A percentile compares a stretch with the other conserved stretches of the same genome.
phyloP scores from a whole-genome alignment of 2,329 filamentous ascomycete species.

The Capronia americana region DNA sequence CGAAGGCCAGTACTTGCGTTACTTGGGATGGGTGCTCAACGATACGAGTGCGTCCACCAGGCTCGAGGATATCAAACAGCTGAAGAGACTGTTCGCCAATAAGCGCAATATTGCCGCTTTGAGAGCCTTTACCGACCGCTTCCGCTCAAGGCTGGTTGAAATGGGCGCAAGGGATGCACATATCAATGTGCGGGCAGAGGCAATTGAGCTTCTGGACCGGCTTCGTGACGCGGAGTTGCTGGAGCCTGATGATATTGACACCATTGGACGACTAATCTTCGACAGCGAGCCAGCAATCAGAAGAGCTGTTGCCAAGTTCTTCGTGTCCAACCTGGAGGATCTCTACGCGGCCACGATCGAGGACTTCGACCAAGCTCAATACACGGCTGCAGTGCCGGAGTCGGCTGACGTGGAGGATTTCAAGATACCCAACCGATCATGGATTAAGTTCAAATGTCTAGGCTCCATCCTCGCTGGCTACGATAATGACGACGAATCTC shows the following conservation, averaged over 20 bases:
- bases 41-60: constrained; percentile 77
- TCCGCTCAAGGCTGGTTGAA: constrained; percentile 84
- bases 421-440: constrained; percentile 76
- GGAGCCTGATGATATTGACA: constrained; percentile 89
- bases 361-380: constrained; percentile 79
- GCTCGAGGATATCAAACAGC: constrained; percentile 83
- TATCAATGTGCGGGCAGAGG: constrained; percentile 75
- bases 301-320: constrained; percentile 88
- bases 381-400: constrained; percentile 74
- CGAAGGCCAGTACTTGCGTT: constrained; percentile 86
- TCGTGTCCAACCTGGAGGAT: constrained; percentile 84
- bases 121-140: constrained; percentile 91
- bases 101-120: constrained; percentile 77
- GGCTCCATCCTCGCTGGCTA: constrained; percentile 83
- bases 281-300: constrained; percentile 84
- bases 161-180: constrained; percentile 90
- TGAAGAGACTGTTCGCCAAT: constrained; percentile 78
- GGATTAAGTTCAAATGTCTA: constrained; percentile 91
- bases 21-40: constrained; percentile 93
- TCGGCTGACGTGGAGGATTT: constrained; percentile 75
- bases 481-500: constrained; percentile 68
- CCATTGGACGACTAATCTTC: constrained; percentile 85
- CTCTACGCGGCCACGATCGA: constrained; percentile 80
- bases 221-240: constrained; percentile 84
- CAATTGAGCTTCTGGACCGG: constrained; percentile 80